Evolutionary conservation across 2,329 filamentous ascomycete genomes (phyloP).

Genomic region (Aspergillus sp.): DNA sequence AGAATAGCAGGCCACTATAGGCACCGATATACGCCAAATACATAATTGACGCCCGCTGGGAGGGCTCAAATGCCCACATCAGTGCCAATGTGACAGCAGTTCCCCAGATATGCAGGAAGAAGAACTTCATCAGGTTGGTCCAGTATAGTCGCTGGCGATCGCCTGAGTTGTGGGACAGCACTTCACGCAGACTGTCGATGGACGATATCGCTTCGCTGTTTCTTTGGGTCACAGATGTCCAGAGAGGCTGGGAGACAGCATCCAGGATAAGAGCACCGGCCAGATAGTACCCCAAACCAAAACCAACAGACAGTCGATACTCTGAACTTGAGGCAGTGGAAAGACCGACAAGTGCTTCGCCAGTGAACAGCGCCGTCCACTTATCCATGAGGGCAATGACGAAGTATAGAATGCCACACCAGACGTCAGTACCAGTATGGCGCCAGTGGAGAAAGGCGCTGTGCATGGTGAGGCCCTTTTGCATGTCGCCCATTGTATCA

Average conservation of each 20-base stretch:
- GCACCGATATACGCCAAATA: constrained; percentile 51
- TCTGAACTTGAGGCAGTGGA: constrained; percentile 34
- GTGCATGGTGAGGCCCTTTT: constrained; percentile 56
- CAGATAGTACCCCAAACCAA: constrained; percentile 57
- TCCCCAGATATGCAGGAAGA: constrained; percentile 53
- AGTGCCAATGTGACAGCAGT: constrained; percentile 49
- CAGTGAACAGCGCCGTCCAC: constrained; percentile 52
- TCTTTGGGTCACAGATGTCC: constrained; percentile 7
- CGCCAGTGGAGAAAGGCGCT: constrained; percentile 60
- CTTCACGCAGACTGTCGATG: constrained; percentile 11
- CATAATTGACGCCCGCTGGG: constrained; percentile 45
- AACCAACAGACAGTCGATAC: constrained; percentile 51
- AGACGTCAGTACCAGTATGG: constrained; percentile 54
- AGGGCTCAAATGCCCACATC: constrained; percentile 51
- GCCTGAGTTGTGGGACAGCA: constrained; percentile 41
- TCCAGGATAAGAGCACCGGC: constrained; percentile 58
- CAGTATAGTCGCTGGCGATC: constrained; percentile 51
- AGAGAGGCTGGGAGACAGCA: constrained; percentile 32
- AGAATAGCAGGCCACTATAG: constrained; percentile 54
- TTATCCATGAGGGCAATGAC: constrained; percentile 55
- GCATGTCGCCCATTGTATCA: constrained; percentile 53
- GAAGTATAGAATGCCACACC: constrained; percentile 55
- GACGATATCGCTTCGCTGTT: constrained; percentile 8
- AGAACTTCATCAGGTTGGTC: constrained; percentile 49
- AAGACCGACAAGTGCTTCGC: constrained; percentile 43